Evolutionary conservation across 2,329 filamentous ascomycete genomes (phyloP).

Genomic region (Trichoderma asperellum): DNA sequence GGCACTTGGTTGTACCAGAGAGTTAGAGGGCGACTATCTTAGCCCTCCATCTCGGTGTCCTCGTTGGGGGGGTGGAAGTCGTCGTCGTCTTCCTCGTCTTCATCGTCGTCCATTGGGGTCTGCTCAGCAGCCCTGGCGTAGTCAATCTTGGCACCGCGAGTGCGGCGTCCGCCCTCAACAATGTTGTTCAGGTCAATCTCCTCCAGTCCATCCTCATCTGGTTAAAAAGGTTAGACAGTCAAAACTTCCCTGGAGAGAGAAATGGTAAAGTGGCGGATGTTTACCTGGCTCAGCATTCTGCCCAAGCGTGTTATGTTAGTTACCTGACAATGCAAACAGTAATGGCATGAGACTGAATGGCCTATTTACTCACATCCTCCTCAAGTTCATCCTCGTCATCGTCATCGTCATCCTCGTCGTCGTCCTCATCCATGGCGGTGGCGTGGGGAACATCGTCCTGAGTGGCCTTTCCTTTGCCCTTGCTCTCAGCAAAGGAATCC

Average conservation of each 20-base stretch:
- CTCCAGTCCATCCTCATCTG: conserved; percentile 77
- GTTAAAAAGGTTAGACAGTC: conserved; percentile 14
- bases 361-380: conserved; percentile 30
- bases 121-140: conserved; percentile 88
- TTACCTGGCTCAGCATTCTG: conserved; percentile 41
- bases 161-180: conserved; percentile 76
- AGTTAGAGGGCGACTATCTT: conserved; percentile 25
- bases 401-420: conserved; percentile 73
- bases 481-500: conserved; percentile 57
- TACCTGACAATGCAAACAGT: background rate
- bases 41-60: conserved; percentile 68
- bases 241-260: background rate
- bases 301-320: conserved; percentile 34
- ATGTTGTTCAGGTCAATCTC: conserved; percentile 93
- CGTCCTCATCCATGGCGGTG: conserved; percentile 73
- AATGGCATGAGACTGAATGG: background rate
- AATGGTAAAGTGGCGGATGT: conserved; percentile 25
- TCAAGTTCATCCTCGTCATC: conserved; percentile 49
- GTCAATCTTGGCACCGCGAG: conserved; percentile 89
- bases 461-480: conserved; percentile 85
- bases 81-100: conserved; percentile 78
- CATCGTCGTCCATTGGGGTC: conserved; percentile 73
- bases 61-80: conserved; percentile 66
- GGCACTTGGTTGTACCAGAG: background rate
- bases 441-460: conserved; percentile 57